These are phyloP conservation scores for Durotheca rogersii DNA, from an alignment of 495 filamentous ascomycete species.

Conservation along the genomic window DNA sequence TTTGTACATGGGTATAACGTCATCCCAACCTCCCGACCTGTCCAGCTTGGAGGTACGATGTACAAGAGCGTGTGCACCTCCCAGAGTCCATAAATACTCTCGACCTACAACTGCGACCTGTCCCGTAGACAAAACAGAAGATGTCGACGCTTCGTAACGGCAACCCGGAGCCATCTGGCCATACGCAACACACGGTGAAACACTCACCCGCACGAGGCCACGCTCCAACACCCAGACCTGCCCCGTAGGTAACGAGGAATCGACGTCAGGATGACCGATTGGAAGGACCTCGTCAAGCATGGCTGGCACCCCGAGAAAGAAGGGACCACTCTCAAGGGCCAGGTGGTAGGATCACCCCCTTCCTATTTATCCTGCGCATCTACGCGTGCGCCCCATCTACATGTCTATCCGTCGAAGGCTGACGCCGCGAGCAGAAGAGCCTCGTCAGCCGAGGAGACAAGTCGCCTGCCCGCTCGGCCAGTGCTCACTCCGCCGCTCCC, in stretches of 20 bases:
- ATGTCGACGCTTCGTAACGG: conserved; percentile 7
- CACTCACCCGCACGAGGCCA: too few relatives aligned
- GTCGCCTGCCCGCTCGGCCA: conserved; percentile 3
- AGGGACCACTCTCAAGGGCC: conserved; percentile 39
- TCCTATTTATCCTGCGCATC: background rate
- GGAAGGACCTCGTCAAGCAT: conserved; percentile 47
- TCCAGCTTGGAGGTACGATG: too few relatives aligned
- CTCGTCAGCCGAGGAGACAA: conserved; percentile 41
- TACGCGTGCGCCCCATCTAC: background rate
- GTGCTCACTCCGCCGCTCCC: conserved; percentile 60
- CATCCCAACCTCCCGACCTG: background rate
- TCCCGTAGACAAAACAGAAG: conserved; percentile 1
- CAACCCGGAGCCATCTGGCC: background rate
- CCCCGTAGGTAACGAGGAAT: background rate
- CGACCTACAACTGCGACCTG: conserved; percentile 9
- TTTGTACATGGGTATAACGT: too few relatives aligned
- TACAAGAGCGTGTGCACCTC: too few relatives aligned
- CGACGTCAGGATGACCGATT: conserved; percentile 32
- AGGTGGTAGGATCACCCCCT: conserved; percentile 39
- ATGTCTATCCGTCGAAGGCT: background rate
- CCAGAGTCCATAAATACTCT: too few relatives aligned
- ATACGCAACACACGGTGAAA: too few relatives aligned
- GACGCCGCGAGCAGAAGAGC: conserved; percentile 41
- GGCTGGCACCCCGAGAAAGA: conserved; percentile 48
- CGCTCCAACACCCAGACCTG: too few relatives aligned